These are phyloP conservation scores for Dionaea muscipula DNA, from an alignment of 179 eudicot species.

Conservation along the genomic window DNA sequence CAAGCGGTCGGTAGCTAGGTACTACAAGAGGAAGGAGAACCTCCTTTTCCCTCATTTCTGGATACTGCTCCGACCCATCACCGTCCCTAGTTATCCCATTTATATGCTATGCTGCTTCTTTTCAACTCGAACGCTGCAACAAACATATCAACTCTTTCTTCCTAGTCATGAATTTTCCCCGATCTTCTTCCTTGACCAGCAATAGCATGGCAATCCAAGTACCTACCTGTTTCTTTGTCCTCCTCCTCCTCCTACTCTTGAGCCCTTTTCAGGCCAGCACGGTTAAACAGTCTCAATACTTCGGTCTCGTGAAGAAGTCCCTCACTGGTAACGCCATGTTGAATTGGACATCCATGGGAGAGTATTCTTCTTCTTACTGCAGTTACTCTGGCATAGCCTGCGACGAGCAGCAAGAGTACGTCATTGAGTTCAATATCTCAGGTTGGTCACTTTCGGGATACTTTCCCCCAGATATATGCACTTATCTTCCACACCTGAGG, in stretches of 20 bases:
- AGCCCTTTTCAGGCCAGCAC: conserved; percentile 17
- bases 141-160: too few species aligned
- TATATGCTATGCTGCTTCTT: too few species aligned
- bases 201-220: conserved; percentile 37
- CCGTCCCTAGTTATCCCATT: too few species aligned
- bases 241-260: conserved; percentile 21
- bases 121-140: too few species aligned
- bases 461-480: conserved; percentile 56
- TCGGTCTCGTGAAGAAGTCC: conserved; percentile 46
- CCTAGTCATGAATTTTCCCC: too few species aligned
- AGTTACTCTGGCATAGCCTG: conserved; percentile 59
- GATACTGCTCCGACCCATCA: too few species aligned
- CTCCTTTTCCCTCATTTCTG: too few species aligned
- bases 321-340: conserved; percentile 40
- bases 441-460: conserved; percentile 52
- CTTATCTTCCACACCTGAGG: conserved; percentile 51
- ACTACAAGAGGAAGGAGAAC: too few species aligned
- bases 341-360: conserved; percentile 34
- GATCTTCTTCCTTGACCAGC: too few species aligned
- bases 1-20: too few species aligned
- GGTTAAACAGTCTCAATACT: conserved; percentile 42
- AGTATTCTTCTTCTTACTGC: conserved; percentile 31
- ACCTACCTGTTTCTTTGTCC: conserved; percentile 14
- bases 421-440: conserved; percentile 39
- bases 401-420: conserved; percentile 32